Evolutionary conservation across 768 basidiomycete genomes (phyloP), one percentile per base, ranked within the genome.

Genomic region (Lyophyllum shimeji): DNA sequence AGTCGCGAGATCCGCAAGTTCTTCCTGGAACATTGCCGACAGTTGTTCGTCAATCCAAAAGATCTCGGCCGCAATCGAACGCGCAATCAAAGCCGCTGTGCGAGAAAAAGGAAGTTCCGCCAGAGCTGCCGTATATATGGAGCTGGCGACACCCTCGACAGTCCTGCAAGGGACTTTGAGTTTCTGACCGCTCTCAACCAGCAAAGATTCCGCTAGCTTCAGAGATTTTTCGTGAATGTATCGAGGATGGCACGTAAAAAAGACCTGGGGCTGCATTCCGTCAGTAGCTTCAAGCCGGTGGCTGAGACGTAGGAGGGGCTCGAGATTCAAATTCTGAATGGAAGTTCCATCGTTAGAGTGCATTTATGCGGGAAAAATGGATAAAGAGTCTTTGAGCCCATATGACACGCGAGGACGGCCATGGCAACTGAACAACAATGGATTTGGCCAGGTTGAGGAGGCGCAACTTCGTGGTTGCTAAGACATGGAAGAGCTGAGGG

Each of bases 21-120:
- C 42, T 31, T 50, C 43, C 24, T 49, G 46, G 17, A 58, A 42
- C 27, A 40, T 50, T 17, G 29, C 9, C 7, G 50, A 46, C 7
- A 20, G 21, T 8, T 43, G 25, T 23, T 46, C 17, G 39, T 57
- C 48, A 23, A n/a, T 23, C 51, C 57, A 58, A 17, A 44, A 53
- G 23, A 58, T 46, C 50, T 58, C 46, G 1, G 15, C 33, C 23
- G 33, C 48, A 40, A 34, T 40, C 20, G 47, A 24, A 13, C 43
- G 57, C 2, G 52, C 57, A 17, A 58, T 53, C 12, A 58, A 43
- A 33, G 7, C 47, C 12, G 46, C 33, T 7, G 52, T 53, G 11
- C 57, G 48, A 44, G 40, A 46, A 46, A 46, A 53, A 5, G 31
- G 5, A 8, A 43, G 43, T 11, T 45, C 53, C 3, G 39, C n/a